These are phyloP conservation scores for Colletotrichum tropicicola DNA, from an alignment of 2,329 filamentous ascomycete genomes.

Conservation along the genomic window DNA sequence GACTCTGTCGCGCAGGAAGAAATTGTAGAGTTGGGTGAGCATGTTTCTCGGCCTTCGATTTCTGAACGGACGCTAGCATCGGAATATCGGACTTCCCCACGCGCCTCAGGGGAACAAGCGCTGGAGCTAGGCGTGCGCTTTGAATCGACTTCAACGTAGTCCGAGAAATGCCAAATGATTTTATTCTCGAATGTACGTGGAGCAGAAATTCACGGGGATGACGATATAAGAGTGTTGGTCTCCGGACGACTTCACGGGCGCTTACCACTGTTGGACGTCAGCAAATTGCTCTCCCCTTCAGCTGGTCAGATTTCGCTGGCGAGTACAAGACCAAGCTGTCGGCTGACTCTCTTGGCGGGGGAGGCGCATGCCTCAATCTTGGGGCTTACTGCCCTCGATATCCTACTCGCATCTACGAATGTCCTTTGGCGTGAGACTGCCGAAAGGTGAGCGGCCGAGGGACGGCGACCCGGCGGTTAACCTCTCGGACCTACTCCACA, in stretches of 20 bases:
- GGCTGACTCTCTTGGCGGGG: neutral
- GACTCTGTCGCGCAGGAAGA: neutral
- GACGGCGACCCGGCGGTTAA: no score
- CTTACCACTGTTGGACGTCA: neutral
- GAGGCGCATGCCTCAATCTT: neutral
- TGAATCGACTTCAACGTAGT: no score
- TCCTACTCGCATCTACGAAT: neutral
- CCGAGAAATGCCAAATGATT: no score
- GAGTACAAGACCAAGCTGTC: neutral
- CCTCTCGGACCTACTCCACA: no score
- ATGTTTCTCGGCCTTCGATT: neutral
- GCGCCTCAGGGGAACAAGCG: neutral
- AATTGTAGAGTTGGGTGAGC: neutral
- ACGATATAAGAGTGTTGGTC: neutral
- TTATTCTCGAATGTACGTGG: neutral
- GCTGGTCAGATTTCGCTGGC: neutral
- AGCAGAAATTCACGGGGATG: neutral
- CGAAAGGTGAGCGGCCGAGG: no score
- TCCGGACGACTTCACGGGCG: neutral
- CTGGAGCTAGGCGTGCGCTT: neutral
- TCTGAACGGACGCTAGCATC: neutral
- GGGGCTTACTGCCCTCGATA: no score
- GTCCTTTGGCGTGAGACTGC: neutral
- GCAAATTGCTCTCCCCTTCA: neutral
- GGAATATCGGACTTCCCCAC: slow-evolving; percentile 26